Percentiles rank a stretch among this genome's conserved stretches.
Conservation (phyloP, 163 green algal genomes). For the Chlamydomonas reinhardtii region DNA sequence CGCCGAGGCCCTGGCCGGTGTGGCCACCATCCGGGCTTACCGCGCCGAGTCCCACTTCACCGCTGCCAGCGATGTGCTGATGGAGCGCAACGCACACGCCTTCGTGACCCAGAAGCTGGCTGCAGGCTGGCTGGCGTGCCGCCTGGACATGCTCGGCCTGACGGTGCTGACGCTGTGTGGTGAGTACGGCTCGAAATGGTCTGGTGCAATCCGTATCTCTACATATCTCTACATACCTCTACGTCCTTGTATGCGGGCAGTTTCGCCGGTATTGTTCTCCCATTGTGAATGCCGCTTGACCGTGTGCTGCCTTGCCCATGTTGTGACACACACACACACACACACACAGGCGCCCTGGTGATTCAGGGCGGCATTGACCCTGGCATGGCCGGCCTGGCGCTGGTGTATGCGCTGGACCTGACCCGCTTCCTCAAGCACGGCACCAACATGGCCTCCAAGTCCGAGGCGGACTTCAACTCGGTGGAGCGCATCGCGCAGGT, state of each 20-base stretch:
- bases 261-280: too few species aligned
- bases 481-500: conserved; percentile 89
- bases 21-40: conserved; percentile 92
- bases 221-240: too few species aligned
- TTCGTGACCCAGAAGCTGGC: conserved; percentile 83
- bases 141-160: conserved; percentile 87
- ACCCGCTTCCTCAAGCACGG: conserved; percentile 88
- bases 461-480: conserved; percentile 93
- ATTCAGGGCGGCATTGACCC: conserved; percentile 77
- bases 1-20: conserved; percentile 84
- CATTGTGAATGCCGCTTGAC: too few species aligned
- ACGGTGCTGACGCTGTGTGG: conserved; percentile 56
- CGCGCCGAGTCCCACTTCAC: conserved; percentile 77
- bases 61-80: conserved; percentile 45
- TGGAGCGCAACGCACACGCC: conserved; percentile 71
- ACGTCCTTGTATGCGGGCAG: too few species aligned
- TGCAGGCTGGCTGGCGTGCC: conserved; percentile 88
- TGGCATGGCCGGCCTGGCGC: conserved; percentile 71
- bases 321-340: too few species aligned
- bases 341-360: conserved; percentile 77
- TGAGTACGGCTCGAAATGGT: conserved; percentile 4
- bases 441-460: conserved; percentile 82
- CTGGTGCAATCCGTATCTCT: too few species aligned
- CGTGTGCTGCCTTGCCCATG: too few species aligned
- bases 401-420: conserved; percentile 86